Conservation (phyloP, 257 asterid genomes). For the Striga asiatica region DNA sequence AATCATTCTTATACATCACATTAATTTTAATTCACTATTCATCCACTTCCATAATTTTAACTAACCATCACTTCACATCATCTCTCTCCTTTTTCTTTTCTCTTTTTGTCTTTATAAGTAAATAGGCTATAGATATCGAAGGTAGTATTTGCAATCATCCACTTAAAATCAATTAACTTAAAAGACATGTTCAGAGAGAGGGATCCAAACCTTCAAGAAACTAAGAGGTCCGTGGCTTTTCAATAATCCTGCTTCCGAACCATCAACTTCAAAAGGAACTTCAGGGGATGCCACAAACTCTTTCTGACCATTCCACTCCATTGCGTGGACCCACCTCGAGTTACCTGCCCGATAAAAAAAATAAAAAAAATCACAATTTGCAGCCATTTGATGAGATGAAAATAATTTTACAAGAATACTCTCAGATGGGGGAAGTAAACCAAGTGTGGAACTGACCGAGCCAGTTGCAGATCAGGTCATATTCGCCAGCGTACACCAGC, state of each 20-base stretch:
- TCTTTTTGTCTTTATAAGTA: neutral
- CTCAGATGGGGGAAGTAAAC: neutral
- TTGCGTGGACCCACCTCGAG: slow-evolving; percentile 93
- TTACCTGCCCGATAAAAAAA: slow-evolving; percentile 44
- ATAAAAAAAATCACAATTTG: neutral
- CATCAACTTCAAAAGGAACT: slow-evolving; percentile 56
- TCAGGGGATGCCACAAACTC: slow-evolving; percentile 54
- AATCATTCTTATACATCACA: too few relatives aligned
- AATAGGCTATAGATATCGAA: neutral
- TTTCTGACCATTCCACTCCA: slow-evolving; percentile 86
- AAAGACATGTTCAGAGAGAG: neutral
- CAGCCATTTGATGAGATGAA: neutral
- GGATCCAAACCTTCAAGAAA: slow-evolving; percentile 64
- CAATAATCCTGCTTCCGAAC: slow-evolving; percentile 68
- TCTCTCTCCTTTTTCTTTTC: too few relatives aligned
- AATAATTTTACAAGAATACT: too few relatives aligned
- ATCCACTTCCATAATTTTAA: too few relatives aligned
- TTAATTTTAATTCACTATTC: too few relatives aligned
- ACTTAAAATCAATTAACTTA: neutral
- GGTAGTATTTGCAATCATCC: neutral
- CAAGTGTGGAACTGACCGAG: slow-evolving; percentile 41
- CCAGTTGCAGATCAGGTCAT: slow-evolving; percentile 77
- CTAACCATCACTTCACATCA: too few relatives aligned
- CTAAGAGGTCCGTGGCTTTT: slow-evolving; percentile 71
- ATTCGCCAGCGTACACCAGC: slow-evolving; percentile 67